Evolutionary conservation across 306 rosid genomes (phyloP), one percentile per base, ranked within the genome.

Genomic region (Sesbania bispinosa): DNA sequence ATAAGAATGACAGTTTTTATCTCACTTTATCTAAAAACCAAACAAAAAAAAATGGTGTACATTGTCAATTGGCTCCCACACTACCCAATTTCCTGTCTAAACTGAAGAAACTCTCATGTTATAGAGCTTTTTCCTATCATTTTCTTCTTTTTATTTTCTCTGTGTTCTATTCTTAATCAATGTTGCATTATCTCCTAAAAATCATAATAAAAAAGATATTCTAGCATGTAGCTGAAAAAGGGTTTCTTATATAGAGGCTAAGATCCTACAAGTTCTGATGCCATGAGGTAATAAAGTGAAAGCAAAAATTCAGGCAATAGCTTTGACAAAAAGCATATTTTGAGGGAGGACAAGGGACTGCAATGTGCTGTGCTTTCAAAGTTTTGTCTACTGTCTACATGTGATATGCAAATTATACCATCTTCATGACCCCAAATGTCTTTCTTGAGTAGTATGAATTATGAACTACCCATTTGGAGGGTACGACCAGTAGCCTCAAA

Each of bases 241-340:
- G n/a, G 38, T 75, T 75, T 33, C 79, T 65, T 64, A n/a, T n/a
- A n/a, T n/a, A 64, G 67, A 38, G 53, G 32, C 54, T 39, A 62
- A 74, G 79, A 10, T 66, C 61, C 45, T 32, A 10, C 67, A 16
- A 65, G 38, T 42, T 75, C 16, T n/a, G 45, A 26, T 13, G 57
- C 21, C 62, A 67, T 67, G 18, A 20, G 29, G 41, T 19, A 67
- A 67, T 16, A 8, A 51, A 67, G 69, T 76, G 80, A 32, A 55
- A 76, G 52, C 68, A 55, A 9, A 45, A 55, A 75, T 66, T 43
- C 66, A 53, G 52, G 71, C 39, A 43, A 21, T 54, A 32, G 4
- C 73, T 9, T 52, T 67, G 53, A 67, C 50, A 65, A 54, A n/a
- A 65, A n/a, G 29, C 78, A 35, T 32, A 20, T 47, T 32, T 54